Evolutionary conservation across 306 rosid species (phyloP).

Genomic region (Argentina anserina): DNA sequence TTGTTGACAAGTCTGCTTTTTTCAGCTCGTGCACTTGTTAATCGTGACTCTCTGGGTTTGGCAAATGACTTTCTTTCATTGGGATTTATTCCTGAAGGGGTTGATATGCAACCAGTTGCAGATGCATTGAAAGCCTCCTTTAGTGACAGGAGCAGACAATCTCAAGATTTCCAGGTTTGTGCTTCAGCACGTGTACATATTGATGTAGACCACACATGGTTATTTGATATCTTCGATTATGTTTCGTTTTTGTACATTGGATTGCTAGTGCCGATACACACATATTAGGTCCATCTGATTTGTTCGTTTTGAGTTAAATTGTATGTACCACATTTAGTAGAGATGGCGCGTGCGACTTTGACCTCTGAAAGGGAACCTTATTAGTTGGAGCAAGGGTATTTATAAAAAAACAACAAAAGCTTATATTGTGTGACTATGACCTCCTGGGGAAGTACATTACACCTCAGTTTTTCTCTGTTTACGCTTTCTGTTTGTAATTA

Average conservation of each 20-base stretch:
- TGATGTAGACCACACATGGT: conserved; percentile 4
- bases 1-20: conserved; percentile 34
- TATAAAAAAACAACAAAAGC: background rate
- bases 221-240: background rate
- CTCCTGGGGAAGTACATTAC: background rate
- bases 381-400: background rate
- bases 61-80: conserved; percentile 94
- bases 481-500: background rate
- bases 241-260: background rate
- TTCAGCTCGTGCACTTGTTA: conserved; percentile 99
- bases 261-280: too few species aligned
- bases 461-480: background rate
- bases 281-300: background rate
- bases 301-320: background rate
- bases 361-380: background rate
- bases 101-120: conserved; percentile 60
- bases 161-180: conserved; percentile 93
- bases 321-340: background rate
- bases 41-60: conserved; percentile 93
- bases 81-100: conserved; percentile 95
- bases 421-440: too few species aligned
- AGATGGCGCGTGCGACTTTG: background rate
- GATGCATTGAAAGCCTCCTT: conserved; percentile 67
- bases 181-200: conserved; percentile 6
- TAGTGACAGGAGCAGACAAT: conserved; percentile 43